Base-by-base conservation (phyloP, 257 asterid species). In the Lithospermum erythrorhizon region DNA sequence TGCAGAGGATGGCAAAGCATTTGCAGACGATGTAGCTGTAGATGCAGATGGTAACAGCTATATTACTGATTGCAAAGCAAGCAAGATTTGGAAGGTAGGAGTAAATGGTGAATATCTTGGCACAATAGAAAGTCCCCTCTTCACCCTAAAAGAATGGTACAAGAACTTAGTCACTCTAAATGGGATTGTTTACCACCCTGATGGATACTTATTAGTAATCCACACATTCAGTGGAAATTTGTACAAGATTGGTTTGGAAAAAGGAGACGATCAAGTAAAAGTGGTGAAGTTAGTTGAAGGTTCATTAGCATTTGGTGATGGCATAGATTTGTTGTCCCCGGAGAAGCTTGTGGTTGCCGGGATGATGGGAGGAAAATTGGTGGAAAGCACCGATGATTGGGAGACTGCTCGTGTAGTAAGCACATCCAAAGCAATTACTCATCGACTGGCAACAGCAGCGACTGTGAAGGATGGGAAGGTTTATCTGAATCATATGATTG, bases 121-220 rank as follows among this genome's bases (percentile, higher is more conserved):
- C 76, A 55, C 77, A 65, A 85, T 90, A n/a, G 67, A 62, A 21
- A 83, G 80, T 69, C 87, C 93, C 0, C 79, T 87, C 59, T 85
- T 90, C 32, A 67, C 67, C 45, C 80, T 81, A 1, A 77, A 73
- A 35, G 83, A 81, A 63, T 90, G 94, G 95, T 77, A 82, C 88
- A 68, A 61, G 21, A 75, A 75, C 57, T 54, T 82, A 3, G 62
- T 90, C 9, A 89, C 87, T 13, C 78, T 90, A 59, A 90, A 90
- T 0, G 98, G 98, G 17, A 85, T 90, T 18, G 84, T 83, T 20
- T 69, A 85, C 78, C 99, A 93, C 74, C 99, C 97, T 15, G 82
- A 93, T 29, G 95, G 96, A 1, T 93, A 86, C 82, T 72, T 93
- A 24, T 70, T 93, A 22, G 91, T 73, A 20, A 24, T 71, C 41